Base-by-base conservation (phyloP, 129 eudicot genomes). In the Flaveria ramosissima region DNA sequence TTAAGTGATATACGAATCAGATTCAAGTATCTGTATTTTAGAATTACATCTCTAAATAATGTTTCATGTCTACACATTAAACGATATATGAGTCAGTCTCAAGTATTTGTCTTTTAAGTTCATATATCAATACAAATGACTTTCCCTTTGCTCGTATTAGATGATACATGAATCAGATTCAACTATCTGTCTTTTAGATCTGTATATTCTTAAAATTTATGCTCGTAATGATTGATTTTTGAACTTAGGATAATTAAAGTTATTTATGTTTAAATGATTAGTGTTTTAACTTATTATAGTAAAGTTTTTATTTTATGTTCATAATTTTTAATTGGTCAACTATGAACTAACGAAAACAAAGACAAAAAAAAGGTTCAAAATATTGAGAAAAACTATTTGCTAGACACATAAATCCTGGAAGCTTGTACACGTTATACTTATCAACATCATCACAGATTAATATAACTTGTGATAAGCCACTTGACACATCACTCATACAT, bases 401-500 rank as follows among this genome's bases (percentile, higher is more conserved):
- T 57, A 10, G 16, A 23, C 65, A 59, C 65, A 59, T 59, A 59
- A 59, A 21, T 59, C 36, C 32, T 20, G 7, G 15, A 9, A 59
- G 9, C 36, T 59, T 59, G 15, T 7, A 21, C 16, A 21, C 23
- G 16, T 20, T 11, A 59, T 59, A 9, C 65, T 12, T 26, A 20
- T 62, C 68, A 62, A 27, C 68, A 62, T 62, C 43, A 62, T 60
- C 8, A 60, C 26, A 60, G 13, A 61, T 10, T 26, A 26, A 62
- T 43, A 62, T 26, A 61, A 61, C 67, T 27, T 62, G 10, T 62
- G 11, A 13, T 6, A 62, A 24, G 68, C 20, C 68, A 62, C 43
- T 62, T 62, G 16, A 27, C 41, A 62, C 21, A 63, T 63, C 69
- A 63, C 69, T 14, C 46, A 63, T 63, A 63, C 69, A 63, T 63